Base-by-base conservation (phyloP, 352 stramenopile genomes). In the Pythium chondricola region DNA sequence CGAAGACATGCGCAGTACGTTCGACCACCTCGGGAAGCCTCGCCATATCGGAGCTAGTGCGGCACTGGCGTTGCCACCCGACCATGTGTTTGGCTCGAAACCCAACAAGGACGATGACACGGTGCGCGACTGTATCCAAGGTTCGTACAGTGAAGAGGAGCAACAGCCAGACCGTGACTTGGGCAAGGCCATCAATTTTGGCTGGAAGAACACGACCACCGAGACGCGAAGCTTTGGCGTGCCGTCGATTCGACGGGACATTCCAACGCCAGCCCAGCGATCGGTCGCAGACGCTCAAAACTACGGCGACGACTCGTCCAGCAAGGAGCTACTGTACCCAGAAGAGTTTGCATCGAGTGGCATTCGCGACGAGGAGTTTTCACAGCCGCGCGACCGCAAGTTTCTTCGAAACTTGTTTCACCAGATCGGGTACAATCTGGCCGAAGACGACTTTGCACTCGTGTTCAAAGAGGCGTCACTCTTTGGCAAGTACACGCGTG, bases 251-350 rank as follows among this genome's bases (percentile, higher is more conserved):
- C 76, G 88, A 1, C 81, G 64, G 8, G 88, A 97, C 51, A 94
- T 96, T 38, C 63, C 77, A 2, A 64, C 72, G 26, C 85, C 86
- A 17, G 58, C 60, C 6, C 74, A 66, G 9, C 57, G 76, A 14
- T 96, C 85, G 5, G 68, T 97, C n/a, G 87, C 85, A 7, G 85
- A 96, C 53, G 67, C 56, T 27, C 85, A 96, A 54, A 97, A 97
- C 56, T 96, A 96, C 54, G 87, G 87, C 38, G 85, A 96, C 47
- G 85, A 96, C 59, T 63, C 71, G 20, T 74, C 58, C 45, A 82
- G 74, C 32, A 72, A 88, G 30, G 73, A 88, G 38, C 68, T 97
- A 42, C 52, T 97, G 27, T 90, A 95, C 51, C 85, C 87, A 0
- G 74, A 88, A 26, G 56, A 87, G 48, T 94, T 95, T 58, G 70